Conservation (phyloP, 306 rosid species). For the Geum urbanum region DNA sequence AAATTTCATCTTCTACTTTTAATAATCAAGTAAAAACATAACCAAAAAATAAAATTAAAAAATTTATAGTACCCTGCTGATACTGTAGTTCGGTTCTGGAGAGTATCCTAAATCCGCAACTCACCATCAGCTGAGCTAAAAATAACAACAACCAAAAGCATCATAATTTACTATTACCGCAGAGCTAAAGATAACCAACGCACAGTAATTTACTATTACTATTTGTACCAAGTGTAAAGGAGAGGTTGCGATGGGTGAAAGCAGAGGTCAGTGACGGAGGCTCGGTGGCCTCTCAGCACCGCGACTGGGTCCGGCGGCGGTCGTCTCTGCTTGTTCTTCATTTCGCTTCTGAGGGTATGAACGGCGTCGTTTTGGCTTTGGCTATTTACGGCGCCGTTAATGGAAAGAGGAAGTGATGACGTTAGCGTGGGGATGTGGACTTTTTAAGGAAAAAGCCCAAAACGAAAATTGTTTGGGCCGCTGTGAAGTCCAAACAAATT, state of each 20-base stretch:
- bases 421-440: too few relatives aligned
- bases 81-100: constrained; percentile 67
- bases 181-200: too few relatives aligned
- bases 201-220: too few relatives aligned
- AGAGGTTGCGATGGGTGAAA: constrained; percentile 63
- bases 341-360: constrained; percentile 14
- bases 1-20: neutral
- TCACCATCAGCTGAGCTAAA: constrained; percentile 81
- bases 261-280: constrained; percentile 65
- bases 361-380: neutral
- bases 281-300: constrained; percentile 84
- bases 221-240: constrained; percentile 59
- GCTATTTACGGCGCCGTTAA: neutral
- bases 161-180: too few relatives aligned
- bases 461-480: too few relatives aligned
- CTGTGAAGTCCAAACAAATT: too few relatives aligned
- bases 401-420: too few relatives aligned
- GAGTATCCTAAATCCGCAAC: constrained; percentile 76
- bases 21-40: neutral
- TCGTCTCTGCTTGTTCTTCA: constrained; percentile 52
- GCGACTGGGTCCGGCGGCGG: constrained; percentile 93
- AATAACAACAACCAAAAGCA: neutral
- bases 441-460: too few relatives aligned
- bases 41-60: neutral
- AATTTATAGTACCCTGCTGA: constrained; percentile 54